Conservation (phyloP, 441 rosid species). For the Adansonia madagascariensis region DNA sequence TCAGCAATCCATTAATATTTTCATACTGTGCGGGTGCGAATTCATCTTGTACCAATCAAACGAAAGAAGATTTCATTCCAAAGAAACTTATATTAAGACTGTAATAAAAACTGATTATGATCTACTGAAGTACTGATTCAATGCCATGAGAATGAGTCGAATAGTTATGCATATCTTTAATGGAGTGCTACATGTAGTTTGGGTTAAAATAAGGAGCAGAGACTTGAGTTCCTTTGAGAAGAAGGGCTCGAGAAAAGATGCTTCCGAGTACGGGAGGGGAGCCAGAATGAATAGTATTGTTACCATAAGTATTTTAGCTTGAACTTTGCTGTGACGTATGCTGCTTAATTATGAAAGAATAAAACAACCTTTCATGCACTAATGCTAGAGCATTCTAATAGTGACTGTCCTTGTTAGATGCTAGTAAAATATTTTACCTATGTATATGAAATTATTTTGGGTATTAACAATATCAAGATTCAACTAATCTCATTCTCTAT, state of each 20-base stretch:
- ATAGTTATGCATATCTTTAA: not conserved
- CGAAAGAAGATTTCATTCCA: not conserved
- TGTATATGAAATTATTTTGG: not conserved
- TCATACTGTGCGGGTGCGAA: not conserved
- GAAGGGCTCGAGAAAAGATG: not conserved
- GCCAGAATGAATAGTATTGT: not conserved
- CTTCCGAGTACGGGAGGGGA: not conserved
- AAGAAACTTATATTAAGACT: not conserved
- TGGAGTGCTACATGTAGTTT: not conserved
- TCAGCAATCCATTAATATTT: constrained; percentile 30
- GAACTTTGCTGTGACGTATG: not conserved
- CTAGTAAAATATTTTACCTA: not conserved
- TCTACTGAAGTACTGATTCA: not conserved
- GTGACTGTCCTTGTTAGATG: constrained; percentile 8
- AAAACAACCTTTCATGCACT: not conserved
- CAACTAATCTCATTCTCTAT: constrained; percentile 16
- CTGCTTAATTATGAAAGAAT: not conserved
- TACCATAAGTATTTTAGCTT: not conserved
- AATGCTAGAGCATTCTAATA: not conserved
- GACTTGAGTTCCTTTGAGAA: not conserved
- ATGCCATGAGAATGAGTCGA: constrained; percentile 3
- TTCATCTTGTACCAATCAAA: not conserved
- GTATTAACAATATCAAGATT: constrained; percentile 5
- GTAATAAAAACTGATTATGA: not conserved
- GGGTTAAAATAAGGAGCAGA: not conserved